Evolutionary conservation across 2,329 filamentous ascomycete species (phyloP).

Genomic region (Exophiala oligosperma): DNA sequence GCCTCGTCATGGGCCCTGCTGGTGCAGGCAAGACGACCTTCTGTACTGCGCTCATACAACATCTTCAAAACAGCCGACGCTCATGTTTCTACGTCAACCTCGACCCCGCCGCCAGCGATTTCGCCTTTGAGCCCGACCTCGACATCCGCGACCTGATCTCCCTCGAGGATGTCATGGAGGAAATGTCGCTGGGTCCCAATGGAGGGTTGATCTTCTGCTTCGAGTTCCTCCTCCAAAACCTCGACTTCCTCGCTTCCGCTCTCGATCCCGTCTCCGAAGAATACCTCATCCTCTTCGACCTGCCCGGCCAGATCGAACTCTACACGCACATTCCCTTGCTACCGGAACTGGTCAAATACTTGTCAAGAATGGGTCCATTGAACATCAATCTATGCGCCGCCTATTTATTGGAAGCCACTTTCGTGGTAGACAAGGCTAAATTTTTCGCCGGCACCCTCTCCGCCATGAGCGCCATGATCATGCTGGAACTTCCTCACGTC

Average conservation of each 20-base stretch:
- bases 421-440: slow-evolving; percentile 92
- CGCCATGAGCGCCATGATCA: slow-evolving; percentile 98
- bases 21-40: slow-evolving; percentile 98
- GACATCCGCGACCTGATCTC: slow-evolving; percentile 95
- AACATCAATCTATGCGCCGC: slow-evolving; percentile 91
- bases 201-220: slow-evolving; percentile 95
- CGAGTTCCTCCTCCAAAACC: slow-evolving; percentile 90
- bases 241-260: slow-evolving; percentile 84
- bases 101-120: slow-evolving; percentile 90
- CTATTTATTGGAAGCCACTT: slow-evolving; percentile 93
- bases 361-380: slow-evolving; percentile 75
- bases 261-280: slow-evolving; percentile 87
- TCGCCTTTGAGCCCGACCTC: slow-evolving; percentile 86
- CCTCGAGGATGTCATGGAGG: slow-evolving; percentile 94
- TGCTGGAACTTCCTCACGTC: slow-evolving; percentile 95
- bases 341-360: slow-evolving; percentile 76
- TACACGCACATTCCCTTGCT: slow-evolving; percentile 96
- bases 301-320: slow-evolving; percentile 97
- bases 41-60: slow-evolving; percentile 87
- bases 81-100: slow-evolving; percentile 98
- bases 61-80: slow-evolving; percentile 85
- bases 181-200: slow-evolving; percentile 86
- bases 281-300: slow-evolving; percentile 96
- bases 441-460: slow-evolving; percentile 95
- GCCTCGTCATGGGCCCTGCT: slow-evolving; percentile 93